phyloP scores from a whole-genome alignment of 2,329 filamentous ascomycete species.

The Triangularia verruculosa region DNA sequence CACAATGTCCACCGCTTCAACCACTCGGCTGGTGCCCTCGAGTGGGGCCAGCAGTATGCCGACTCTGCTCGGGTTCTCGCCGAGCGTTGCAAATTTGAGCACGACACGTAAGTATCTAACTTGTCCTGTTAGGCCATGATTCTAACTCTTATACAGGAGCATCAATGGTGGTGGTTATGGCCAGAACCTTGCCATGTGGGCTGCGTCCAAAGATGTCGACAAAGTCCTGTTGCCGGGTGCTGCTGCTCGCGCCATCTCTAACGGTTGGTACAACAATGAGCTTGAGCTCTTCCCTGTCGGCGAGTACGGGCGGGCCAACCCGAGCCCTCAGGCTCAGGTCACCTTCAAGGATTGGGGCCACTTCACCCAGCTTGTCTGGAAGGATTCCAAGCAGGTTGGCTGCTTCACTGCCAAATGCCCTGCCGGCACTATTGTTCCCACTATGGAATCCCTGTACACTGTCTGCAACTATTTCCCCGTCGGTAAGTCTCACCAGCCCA shows the following conservation, averaged over 20 bases:
- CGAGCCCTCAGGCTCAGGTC: conserved; percentile 54
- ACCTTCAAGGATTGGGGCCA: conserved; percentile 69
- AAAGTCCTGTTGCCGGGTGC: conserved; percentile 51
- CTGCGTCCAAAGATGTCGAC: conserved; percentile 39
- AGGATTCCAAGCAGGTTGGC: conserved; percentile 57
- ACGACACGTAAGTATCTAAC: conserved; percentile 63
- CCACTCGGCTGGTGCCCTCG: conserved; percentile 65
- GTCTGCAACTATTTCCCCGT: conserved; percentile 83
- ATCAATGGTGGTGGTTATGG: conserved; percentile 68
- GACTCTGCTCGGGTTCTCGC: conserved; percentile 63
- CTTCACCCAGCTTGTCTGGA: conserved; percentile 75
- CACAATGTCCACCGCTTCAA: conserved; percentile 88
- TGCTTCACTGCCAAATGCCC: conserved; percentile 59
- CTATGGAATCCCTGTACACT: conserved; percentile 65
- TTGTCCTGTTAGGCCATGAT: neutral
- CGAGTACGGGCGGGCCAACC: conserved; percentile 58
- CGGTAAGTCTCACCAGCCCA: conserved; percentile 52
- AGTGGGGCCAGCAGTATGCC: conserved; percentile 65
- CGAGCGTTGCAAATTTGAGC: conserved; percentile 65
- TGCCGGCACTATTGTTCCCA: conserved; percentile 44
- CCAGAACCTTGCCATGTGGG: conserved; percentile 82
- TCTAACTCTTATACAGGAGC: conserved; percentile 43
- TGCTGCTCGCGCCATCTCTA: conserved; percentile 66
- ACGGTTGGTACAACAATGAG: conserved; percentile 89
- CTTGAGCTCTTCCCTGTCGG: conserved; percentile 51